phyloP scores from a whole-genome alignment of 345 rosid species.

The Nephelium lappaceum region DNA sequence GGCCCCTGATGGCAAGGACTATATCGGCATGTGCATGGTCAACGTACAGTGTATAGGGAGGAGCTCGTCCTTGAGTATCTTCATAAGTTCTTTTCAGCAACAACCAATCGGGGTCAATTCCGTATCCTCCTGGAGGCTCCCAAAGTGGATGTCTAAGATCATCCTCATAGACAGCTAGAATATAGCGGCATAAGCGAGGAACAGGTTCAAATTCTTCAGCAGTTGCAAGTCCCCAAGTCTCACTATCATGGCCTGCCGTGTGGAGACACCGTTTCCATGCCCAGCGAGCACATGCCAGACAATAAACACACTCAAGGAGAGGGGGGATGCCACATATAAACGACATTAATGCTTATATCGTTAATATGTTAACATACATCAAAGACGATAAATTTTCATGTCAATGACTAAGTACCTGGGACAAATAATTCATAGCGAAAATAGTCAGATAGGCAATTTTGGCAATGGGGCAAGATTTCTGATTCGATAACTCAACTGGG shows the following conservation, averaged over 20 bases:
- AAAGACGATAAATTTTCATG: constrained; percentile 5
- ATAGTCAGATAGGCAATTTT: neutral
- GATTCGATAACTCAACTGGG: constrained; percentile 15
- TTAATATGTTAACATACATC: constrained; percentile 11
- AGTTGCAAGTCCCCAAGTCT: constrained; percentile 87
- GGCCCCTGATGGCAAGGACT: constrained; percentile 79
- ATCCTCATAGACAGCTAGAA: constrained; percentile 89
- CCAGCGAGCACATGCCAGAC: constrained; percentile 98
- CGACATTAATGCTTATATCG: constrained; percentile 53
- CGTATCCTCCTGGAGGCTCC: constrained; percentile 92
- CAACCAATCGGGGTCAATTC: constrained; percentile 75
- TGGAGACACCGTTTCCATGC: constrained; percentile 94
- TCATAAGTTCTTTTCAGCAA: constrained; percentile 60
- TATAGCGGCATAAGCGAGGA: constrained; percentile 87
- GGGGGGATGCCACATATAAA: constrained; percentile 74
- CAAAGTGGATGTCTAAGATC: constrained; percentile 79
- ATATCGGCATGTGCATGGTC: constrained; percentile 79
- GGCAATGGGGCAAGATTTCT: neutral
- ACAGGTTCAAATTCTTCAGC: constrained; percentile 86
- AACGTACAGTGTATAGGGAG: constrained; percentile 74
- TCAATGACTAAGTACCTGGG: constrained; percentile 2
- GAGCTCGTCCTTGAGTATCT: constrained; percentile 81
- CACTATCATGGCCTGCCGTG: constrained; percentile 87
- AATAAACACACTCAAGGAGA: constrained; percentile 88
- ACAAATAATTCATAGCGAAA: neutral